Percentiles rank a stretch among this genome's conserved stretches.
These are phyloP conservation scores for Funneliformis mosseae DNA, from an alignment of 192 early-diverging fungal species.

Conservation along the genomic window DNA sequence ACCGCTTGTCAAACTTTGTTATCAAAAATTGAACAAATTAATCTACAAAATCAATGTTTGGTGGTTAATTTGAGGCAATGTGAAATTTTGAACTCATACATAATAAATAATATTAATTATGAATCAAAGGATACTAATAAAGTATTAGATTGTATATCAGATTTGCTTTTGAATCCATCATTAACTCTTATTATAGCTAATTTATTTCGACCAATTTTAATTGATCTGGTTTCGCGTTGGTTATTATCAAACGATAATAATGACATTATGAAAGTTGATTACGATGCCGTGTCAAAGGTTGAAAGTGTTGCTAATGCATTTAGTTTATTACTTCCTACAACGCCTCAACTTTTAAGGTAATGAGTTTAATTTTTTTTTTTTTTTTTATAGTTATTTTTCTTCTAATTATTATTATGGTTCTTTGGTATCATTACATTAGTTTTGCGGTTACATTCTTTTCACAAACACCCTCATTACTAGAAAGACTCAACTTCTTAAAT, in stretches of 20 bases:
- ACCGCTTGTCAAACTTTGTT: background rate
- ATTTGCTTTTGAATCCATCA: slow-evolving; percentile 24
- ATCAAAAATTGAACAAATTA: slow-evolving; percentile 4
- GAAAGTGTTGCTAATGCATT: slow-evolving; percentile 55
- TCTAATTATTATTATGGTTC: background rate
- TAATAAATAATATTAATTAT: background rate
- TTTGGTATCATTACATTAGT: slow-evolving; percentile 39
- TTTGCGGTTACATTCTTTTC: slow-evolving; percentile 60
- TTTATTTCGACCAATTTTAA: slow-evolving; percentile 72
- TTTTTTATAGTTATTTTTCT: slow-evolving; percentile 8
- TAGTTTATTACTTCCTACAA: slow-evolving; percentile 60
- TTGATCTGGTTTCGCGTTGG: slow-evolving; percentile 85
- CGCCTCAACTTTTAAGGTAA: slow-evolving; percentile 73
- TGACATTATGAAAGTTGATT: slow-evolving; percentile 30
- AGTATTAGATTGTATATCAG: slow-evolving; percentile 21
- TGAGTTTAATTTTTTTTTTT: background rate
- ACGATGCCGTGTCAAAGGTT: slow-evolving; percentile 44
- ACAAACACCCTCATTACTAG: slow-evolving; percentile 55
- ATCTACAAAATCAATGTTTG: background rate
- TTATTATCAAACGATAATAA: slow-evolving; percentile 37
- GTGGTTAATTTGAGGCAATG: background rate
- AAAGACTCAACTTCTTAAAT: slow-evolving; percentile 30
- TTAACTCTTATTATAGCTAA: slow-evolving; percentile 45
- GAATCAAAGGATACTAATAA: background rate
- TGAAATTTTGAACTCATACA: background rate